These are phyloP conservation scores for Aspergillus sp. DNA, from an alignment of 2,329 filamentous ascomycete genomes.

Conservation along the genomic window DNA sequence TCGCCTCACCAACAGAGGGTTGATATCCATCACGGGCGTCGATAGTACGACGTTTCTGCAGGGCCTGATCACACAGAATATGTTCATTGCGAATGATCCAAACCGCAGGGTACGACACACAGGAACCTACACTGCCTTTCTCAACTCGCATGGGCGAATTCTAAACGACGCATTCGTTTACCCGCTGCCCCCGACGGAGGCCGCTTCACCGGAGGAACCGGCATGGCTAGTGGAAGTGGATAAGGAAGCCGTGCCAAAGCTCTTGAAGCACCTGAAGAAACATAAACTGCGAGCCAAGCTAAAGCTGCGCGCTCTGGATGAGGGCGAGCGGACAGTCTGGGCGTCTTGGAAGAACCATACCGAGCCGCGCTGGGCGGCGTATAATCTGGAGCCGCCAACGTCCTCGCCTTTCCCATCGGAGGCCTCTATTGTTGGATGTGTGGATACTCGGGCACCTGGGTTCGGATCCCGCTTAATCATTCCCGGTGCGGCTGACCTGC, in stretches of 20 bases:
- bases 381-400: slow-evolving; percentile 37
- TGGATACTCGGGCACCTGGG: slow-evolving; percentile 42
- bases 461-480: slow-evolving; percentile 42
- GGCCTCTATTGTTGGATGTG: slow-evolving; percentile 33
- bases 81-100: slow-evolving; percentile 50
- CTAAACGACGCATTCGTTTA: slow-evolving; percentile 91
- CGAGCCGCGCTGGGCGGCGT: slow-evolving; percentile 38
- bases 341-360: slow-evolving; percentile 66
- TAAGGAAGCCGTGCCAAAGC: slow-evolving; percentile 58
- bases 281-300: slow-evolving; percentile 87
- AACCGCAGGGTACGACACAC: slow-evolving; percentile 36
- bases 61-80: slow-evolving; percentile 76
- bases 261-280: slow-evolving; percentile 74
- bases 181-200: slow-evolving; percentile 49
- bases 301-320: slow-evolving; percentile 63
- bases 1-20: slow-evolving; percentile 67
- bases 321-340: slow-evolving; percentile 68
- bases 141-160: slow-evolving; percentile 81
- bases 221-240: slow-evolving; percentile 83
- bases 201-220: slow-evolving; percentile 24
- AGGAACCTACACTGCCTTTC: slow-evolving; percentile 77
- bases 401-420: slow-evolving; percentile 30
- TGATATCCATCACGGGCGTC: slow-evolving; percentile 75
- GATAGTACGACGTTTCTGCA: slow-evolving; percentile 86
- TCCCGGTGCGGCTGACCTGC: slow-evolving; percentile 35